Percentiles rank a stretch among this genome's conserved stretches.
Conservation (phyloP, 129 eudicot species). For the Daucus carota region DNA sequence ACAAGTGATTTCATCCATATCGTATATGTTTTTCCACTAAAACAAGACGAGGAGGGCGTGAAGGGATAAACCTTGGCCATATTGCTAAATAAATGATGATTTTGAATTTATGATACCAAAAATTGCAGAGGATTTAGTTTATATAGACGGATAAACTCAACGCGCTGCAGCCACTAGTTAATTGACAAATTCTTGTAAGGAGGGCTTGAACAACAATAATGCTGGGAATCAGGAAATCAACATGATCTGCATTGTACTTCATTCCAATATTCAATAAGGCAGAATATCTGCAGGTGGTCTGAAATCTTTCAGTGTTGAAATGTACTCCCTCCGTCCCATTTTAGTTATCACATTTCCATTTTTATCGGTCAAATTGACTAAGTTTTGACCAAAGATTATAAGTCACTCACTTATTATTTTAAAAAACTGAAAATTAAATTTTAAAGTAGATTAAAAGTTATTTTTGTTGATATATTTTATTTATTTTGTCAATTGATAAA, state of each 20-base stretch:
- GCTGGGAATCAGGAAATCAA: neutral
- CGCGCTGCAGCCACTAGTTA: neutral
- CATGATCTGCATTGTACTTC: neutral
- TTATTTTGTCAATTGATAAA: no score
- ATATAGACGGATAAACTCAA: neutral
- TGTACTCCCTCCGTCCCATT: no score
- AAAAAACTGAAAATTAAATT: no score
- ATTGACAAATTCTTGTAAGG: neutral
- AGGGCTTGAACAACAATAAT: constrained; percentile 7
- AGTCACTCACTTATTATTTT: no score
- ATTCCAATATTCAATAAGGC: neutral
- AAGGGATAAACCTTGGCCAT: constrained; percentile 50
- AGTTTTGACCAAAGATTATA: no score
- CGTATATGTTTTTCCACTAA: constrained; percentile 35
- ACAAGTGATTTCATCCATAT: constrained; percentile 86
- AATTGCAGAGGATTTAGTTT: neutral
- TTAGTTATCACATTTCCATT: no score
- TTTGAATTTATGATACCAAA: neutral
- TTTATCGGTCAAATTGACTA: no score
- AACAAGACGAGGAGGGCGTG: constrained; percentile 19
- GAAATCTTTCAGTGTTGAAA: neutral
- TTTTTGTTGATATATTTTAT: no score
- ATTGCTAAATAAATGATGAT: neutral
- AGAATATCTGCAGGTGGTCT: neutral
- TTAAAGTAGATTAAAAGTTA: no score